A percentile compares a stretch with the other conserved stretches of the same genome.
Evolutionary conservation across 495 filamentous ascomycete genomes (phyloP).

Genomic region (Jackrogersella minutella): DNA sequence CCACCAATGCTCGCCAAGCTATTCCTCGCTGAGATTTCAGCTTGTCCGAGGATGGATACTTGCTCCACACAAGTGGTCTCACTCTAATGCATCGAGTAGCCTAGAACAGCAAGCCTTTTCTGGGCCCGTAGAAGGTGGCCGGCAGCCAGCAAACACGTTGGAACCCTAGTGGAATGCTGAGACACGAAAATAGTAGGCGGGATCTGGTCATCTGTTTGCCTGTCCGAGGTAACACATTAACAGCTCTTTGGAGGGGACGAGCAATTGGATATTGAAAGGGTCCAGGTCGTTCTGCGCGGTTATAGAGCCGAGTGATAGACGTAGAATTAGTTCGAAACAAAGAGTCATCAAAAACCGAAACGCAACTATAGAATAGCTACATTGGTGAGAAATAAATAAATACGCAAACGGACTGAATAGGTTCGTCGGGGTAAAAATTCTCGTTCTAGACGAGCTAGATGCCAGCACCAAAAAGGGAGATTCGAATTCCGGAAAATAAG

Average conservation of each 20-base stretch:
- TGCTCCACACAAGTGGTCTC: constrained; percentile 41
- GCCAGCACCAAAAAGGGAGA: constrained; percentile 15
- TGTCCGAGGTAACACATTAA: constrained; percentile 37
- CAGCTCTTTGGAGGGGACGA: constrained; percentile 17
- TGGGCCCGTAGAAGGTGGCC: constrained; percentile 27
- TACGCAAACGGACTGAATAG: constrained; percentile 19
- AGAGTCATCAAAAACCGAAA: constrained; percentile 13
- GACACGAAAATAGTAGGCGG: constrained; percentile 31
- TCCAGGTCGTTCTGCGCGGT: constrained; percentile 25
- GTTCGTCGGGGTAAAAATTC: constrained; percentile 9
- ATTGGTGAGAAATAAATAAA: constrained; percentile 9
- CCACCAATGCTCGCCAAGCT: constrained; percentile 37
- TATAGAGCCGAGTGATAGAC: constrained; percentile 3
- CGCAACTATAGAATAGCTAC: constrained; percentile 14
- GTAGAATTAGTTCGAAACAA: constrained; percentile 1
- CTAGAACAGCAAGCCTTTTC: constrained; percentile 37
- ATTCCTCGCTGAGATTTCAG: constrained; percentile 39
- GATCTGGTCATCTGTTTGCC: constrained; percentile 39
- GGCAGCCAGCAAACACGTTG: constrained; percentile 39
- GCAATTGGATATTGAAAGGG: constrained; percentile 24
- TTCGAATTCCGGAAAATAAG: constrained; percentile 10
- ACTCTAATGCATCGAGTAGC: constrained; percentile 44
- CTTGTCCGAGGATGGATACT: constrained; percentile 38
- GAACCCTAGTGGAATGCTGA: constrained; percentile 23
- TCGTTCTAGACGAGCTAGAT: constrained; percentile 18